Evolutionary conservation across 2,329 filamentous ascomycete species (phyloP).

Genomic region (Alternaria incomplexa): DNA sequence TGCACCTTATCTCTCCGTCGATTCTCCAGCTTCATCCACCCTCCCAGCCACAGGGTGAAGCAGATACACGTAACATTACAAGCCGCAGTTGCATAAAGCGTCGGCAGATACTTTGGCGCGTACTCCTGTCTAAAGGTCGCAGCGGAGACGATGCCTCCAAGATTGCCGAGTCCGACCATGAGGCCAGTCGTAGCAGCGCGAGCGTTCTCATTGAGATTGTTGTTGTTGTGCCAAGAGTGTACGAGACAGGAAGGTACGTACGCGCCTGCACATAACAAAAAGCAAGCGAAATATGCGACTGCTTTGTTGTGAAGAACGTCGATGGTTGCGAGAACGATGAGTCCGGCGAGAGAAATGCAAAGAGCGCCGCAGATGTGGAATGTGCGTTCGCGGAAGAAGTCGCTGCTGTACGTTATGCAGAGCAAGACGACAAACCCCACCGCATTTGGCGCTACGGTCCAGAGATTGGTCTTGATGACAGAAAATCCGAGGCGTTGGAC

Average conservation of each 20-base stretch:
- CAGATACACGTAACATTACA: conserved; percentile 54
- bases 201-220: conserved; percentile 58
- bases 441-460: conserved; percentile 57
- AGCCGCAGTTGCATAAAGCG: conserved; percentile 52
- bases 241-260: conserved; percentile 58
- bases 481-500: conserved; percentile 54
- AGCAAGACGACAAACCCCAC: conserved; percentile 57
- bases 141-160: conserved; percentile 55
- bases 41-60: conserved; percentile 48
- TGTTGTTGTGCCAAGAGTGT: conserved; percentile 61
- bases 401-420: conserved; percentile 53
- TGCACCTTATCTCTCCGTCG: conserved; percentile 47
- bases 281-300: conserved; percentile 59
- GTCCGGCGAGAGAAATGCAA: conserved; percentile 50
- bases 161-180: conserved; percentile 57
- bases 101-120: conserved; percentile 58
- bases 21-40: conserved; percentile 58
- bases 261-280: conserved; percentile 54
- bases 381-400: conserved; percentile 54
- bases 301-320: conserved; percentile 51
- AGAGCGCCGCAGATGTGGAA: conserved; percentile 54
- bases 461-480: conserved; percentile 56
- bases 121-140: conserved; percentile 57
- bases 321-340: conserved; percentile 54
- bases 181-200: conserved; percentile 58